Evolutionary conservation across 2,329 filamentous ascomycete species (phyloP).

Genomic region (Alternaria longipes): DNA sequence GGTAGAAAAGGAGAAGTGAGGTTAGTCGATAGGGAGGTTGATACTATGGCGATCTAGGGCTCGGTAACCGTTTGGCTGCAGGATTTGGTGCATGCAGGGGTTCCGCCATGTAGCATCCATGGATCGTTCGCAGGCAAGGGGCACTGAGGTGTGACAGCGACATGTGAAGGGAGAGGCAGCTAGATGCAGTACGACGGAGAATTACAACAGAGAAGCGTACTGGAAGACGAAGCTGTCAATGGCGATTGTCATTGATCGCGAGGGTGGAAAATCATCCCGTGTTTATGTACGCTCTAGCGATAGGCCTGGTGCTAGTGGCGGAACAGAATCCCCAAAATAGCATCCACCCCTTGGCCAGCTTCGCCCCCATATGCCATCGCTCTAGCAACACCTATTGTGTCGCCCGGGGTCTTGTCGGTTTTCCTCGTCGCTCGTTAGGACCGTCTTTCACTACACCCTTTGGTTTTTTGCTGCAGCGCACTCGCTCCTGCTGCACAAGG

Average conservation of each 20-base stretch:
- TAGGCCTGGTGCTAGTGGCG: slow-evolving; percentile 5
- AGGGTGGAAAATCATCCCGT: neutral
- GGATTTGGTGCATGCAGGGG: slow-evolving; percentile 4
- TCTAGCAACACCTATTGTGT: slow-evolving; percentile 32
- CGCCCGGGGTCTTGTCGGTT: slow-evolving; percentile 13
- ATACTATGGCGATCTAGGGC: slow-evolving; percentile 4
- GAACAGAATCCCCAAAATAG: slow-evolving; percentile 27
- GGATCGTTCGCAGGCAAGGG: slow-evolving; percentile 6
- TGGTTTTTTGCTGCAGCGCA: slow-evolving; percentile 14
- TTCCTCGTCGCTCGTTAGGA: slow-evolving; percentile 35
- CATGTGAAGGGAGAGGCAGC: neutral
- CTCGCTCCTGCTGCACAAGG: slow-evolving; percentile 28
- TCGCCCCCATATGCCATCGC: slow-evolving; percentile 20
- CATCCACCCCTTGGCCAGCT: slow-evolving; percentile 10
- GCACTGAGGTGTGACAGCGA: slow-evolving; percentile 4
- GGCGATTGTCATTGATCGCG: neutral
- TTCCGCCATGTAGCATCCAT: neutral
- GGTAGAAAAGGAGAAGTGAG: neutral
- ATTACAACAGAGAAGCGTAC: neutral
- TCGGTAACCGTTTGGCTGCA: slow-evolving; percentile 4
- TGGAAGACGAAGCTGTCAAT: neutral
- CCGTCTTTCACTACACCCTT: slow-evolving; percentile 12
- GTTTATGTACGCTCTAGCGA: slow-evolving; percentile 19
- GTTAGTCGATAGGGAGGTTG: slow-evolving; percentile 3
- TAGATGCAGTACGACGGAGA: neutral